Base-by-base conservation (phyloP, 257 asterid species). In the Primulina huaijiensis region DNA sequence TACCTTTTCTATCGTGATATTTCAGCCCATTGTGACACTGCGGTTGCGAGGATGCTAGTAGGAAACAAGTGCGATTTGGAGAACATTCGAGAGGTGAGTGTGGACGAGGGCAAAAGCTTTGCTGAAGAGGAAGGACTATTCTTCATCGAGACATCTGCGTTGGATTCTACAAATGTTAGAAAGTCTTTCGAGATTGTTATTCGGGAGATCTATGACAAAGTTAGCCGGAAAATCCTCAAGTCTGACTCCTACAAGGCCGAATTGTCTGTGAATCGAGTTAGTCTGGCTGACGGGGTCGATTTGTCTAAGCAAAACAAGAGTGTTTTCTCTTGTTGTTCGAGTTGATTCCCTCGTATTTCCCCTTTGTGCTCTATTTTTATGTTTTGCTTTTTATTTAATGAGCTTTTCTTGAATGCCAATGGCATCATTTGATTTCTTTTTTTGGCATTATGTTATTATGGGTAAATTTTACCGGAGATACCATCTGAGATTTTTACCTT, bases 61-160 rank as follows among this genome's bases (percentile, higher is more conserved):
- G 84, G 84, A 52, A 82, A 82, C 82, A 82, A 82, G 75, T 77
- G 82, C 37, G 82, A 82, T 74, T 35, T 82, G 82, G 86, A 74
- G 69, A 76, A 74, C 35, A 74, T 82, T 19, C 77, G 82, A 74
- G 84, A 74, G 16, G 82, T 82, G 70, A 79, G 82, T 52, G 38
- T 77, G 72, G 86, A 79, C 64, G 80, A 82, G 14, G 82, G 84
- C 27, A 77, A 82, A 74, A 57, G 37, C 70, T 72, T 79, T 58
- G 87, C 84, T 10, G 78, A 82, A 67, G 81, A 82, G 65, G 82
- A 79, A 55, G 82, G 79, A 23, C 55, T 82, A 33, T 79, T 79
- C 72, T 79, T 79, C 60, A 77, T 82, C 2, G 87, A 82, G 77
- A 82, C 87, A 25, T 79, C 82, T 65, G 87, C 84, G 0, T 71